phyloP scores from a whole-genome alignment of 2,329 filamentous ascomycete species.

The Fusarium gaditjirri region DNA sequence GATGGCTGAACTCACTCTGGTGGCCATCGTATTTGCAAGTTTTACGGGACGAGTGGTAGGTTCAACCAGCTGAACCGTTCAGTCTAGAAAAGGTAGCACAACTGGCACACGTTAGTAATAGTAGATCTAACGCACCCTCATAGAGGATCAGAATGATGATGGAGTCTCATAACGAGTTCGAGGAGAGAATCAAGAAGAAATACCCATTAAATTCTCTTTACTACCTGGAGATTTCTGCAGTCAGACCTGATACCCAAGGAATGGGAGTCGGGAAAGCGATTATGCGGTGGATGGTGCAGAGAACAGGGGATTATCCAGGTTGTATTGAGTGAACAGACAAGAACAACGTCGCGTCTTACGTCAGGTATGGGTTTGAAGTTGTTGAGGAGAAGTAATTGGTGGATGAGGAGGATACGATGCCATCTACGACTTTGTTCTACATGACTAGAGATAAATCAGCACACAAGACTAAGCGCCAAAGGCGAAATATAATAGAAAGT shows the following conservation, averaged over 20 bases:
- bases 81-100: background rate
- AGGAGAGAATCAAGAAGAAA: background rate
- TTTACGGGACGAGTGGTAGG: background rate
- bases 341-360: background rate
- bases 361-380: background rate
- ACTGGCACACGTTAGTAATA: accelerated
- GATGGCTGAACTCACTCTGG: background rate
- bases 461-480: background rate
- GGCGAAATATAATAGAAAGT: accelerated
- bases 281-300: background rate
- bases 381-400: background rate
- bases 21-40: background rate
- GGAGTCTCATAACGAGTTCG: background rate
- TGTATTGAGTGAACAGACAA: background rate
- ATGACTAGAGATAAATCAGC: background rate
- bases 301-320: background rate
- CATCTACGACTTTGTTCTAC: background rate
- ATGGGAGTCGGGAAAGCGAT: background rate
- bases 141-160: background rate
- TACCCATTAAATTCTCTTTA: background rate
- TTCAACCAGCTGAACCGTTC: background rate
- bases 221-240: background rate
- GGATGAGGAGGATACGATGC: background rate
- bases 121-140: accelerated
- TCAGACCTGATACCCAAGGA: background rate